phyloP scores from a whole-genome alignment of 1,139 yeast genomes.

The Lodderomyces pseudojiufengensis region DNA sequence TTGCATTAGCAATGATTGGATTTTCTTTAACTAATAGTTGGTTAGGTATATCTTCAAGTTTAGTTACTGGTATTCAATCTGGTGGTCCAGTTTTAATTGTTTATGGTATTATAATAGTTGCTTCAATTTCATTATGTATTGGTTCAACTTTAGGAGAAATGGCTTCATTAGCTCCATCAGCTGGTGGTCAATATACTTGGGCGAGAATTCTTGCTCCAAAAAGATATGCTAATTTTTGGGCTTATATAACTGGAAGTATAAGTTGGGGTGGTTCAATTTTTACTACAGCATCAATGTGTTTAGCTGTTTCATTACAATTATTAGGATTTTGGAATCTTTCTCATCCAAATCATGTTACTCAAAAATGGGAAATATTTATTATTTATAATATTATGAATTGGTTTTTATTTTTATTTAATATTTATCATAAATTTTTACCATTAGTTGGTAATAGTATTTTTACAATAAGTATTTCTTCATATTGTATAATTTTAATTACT shows the following conservation, averaged over 20 bases:
- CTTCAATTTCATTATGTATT: constrained; percentile 40
- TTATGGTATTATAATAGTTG: constrained; percentile 64
- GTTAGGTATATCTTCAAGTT: constrained; percentile 53
- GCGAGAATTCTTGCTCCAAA: constrained; percentile 52
- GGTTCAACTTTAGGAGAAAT: constrained; percentile 46
- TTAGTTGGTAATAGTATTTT: constrained; percentile 33
- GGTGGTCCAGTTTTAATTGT: constrained; percentile 69
- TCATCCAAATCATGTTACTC: constrained; percentile 40
- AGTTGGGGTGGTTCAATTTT: constrained; percentile 59
- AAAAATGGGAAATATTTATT: constrained; percentile 53
- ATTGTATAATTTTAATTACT: constrained; percentile 32
- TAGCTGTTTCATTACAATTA: constrained; percentile 45
- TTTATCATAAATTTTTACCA: constrained; percentile 37
- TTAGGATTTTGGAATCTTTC: constrained; percentile 49
- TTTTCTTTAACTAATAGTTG: constrained; percentile 69
- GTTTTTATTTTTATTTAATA: constrained; percentile 33
- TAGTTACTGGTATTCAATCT: constrained; percentile 58
- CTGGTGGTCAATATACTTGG: constrained; percentile 65
- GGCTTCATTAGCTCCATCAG: constrained; percentile 51
- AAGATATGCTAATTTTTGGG: constrained; percentile 43
- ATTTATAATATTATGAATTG: constrained; percentile 40
- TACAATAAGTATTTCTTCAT: constrained; percentile 36
- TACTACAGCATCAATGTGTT: constrained; percentile 53
- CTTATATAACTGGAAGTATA: constrained; percentile 53
- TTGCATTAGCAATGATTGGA: constrained; percentile 62